Base-by-base conservation (phyloP, 2,329 filamentous ascomycete species). In the Neonectria coccinea region DNA sequence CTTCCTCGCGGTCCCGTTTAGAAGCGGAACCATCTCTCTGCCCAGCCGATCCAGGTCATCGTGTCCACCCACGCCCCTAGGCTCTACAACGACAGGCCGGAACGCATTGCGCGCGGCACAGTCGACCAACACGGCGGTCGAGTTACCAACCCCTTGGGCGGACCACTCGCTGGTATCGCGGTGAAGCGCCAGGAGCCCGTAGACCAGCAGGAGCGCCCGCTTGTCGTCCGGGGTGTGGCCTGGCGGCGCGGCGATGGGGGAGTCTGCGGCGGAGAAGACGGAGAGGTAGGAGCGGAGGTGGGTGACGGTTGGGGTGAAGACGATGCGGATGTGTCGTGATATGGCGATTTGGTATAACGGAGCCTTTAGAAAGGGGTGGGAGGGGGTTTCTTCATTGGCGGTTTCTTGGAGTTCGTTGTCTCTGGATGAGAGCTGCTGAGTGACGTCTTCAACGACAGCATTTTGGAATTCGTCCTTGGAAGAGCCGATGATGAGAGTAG, bases 211-310 rank as follows among this genome's bases (percentile, higher is more conserved):
- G 22, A 84, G 75, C 1, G 86, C 84, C 20, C 66, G 29, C 58
- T 54, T 52, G 66, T 7, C 33, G 16, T 20, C 42, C 2, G 69
- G 47, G 1, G 48, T 66, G 55, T 67, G 44, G 16, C 66, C 66
- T 12, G 81, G 81, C 2, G 83, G 84, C 2, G 79, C 62, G 0
- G 77, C 65, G 0, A 82, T 71, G 16, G 70, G 76, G 9, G 81
- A 80, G 59, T 80, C 75, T 1, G 70, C 67, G 2, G 77, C 67
- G 18, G 79, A 79, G 64, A 88, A 85, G 56, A 87, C 83, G 45
- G 91, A 83, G 18, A 97, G 83, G 73, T 91, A 92, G 39, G 92
- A 92, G 58, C 93, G 90, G 7, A 97, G 86, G 76, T 89, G 89
- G 22, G 91, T 89, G 58, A 96, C 85, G 2, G 91, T 93, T 0